Evolutionary conservation across 2,329 filamentous ascomycete species (phyloP).

Genomic region (Neofusicoccum umdonicola): DNA sequence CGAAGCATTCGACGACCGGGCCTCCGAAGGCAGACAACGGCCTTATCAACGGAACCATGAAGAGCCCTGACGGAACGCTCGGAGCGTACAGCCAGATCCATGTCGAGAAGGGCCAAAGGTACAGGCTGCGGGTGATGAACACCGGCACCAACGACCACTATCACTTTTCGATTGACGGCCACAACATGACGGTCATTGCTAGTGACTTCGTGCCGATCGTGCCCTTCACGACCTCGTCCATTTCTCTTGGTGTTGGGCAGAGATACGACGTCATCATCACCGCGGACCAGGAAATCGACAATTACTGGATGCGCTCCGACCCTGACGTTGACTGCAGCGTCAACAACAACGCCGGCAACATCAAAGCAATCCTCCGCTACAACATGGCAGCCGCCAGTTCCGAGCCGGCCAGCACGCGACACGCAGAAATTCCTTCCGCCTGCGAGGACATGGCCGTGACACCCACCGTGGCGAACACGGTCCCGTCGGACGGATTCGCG

Average conservation of each 20-base stretch:
- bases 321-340: not conserved
- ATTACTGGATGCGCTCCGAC: conserved; percentile 45
- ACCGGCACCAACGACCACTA: conserved; percentile 37
- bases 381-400: conserved; percentile 28
- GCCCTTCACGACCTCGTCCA: conserved; percentile 32
- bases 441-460: conserved; percentile 41
- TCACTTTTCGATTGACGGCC: conserved; percentile 39
- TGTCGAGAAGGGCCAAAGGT: conserved; percentile 43
- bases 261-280: conserved; percentile 49
- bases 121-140: conserved; percentile 47
- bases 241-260: conserved; percentile 32
- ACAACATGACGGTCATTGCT: conserved; percentile 37
- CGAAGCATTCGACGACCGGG: not conserved
- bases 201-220: conserved; percentile 36
- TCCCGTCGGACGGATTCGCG: not conserved
- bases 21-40: conserved; percentile 43
- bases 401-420: conserved; percentile 27
- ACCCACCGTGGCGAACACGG: conserved; percentile 24
- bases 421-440: conserved; percentile 32
- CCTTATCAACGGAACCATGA: conserved; percentile 57
- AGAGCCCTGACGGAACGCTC: conserved; percentile 39
- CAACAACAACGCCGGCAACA: conserved; percentile 33
- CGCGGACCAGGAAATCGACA: conserved; percentile 43
- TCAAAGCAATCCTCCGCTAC: conserved; percentile 43
- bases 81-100: conserved; percentile 35